Conservation (phyloP, 2,329 filamentous ascomycete genomes). For the Fusarium temperatum region DNA sequence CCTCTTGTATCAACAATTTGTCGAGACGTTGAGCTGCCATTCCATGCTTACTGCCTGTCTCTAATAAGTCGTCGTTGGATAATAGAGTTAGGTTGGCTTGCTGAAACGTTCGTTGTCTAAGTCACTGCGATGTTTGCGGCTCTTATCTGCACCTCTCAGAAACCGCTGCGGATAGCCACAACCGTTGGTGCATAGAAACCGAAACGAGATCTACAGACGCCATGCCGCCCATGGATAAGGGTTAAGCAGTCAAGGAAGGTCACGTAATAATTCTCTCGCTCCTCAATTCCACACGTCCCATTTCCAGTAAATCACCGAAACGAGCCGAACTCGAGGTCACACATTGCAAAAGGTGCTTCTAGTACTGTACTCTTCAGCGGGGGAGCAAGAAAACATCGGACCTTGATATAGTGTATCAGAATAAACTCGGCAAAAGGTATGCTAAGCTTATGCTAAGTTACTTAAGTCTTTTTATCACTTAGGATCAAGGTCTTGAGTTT, state of each 20-base stretch:
- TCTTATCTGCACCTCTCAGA: conserved; percentile 27
- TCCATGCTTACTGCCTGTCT: background rate
- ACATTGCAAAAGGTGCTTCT: background rate
- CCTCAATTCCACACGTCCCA: conserved; percentile 23
- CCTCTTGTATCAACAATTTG: conserved; percentile 5
- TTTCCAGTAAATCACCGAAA: conserved; percentile 20
- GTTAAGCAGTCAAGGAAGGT: background rate
- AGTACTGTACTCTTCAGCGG: background rate
- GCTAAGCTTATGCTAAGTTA: background rate
- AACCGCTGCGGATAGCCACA: conserved; percentile 25
- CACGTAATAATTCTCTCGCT: conserved; percentile 2
- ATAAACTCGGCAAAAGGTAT: background rate
- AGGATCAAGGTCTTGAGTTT: background rate
- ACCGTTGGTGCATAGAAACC: conserved; percentile 35
- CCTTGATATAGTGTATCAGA: background rate
- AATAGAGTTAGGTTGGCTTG: conserved; percentile 15
- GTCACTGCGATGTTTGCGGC: conserved; percentile 27
- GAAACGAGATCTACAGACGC: conserved; percentile 26
- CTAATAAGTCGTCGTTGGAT: conserved; percentile 17
- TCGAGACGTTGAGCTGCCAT: conserved; percentile 25
- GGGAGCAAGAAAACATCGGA: background rate
- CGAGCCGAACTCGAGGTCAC: conserved; percentile 13
- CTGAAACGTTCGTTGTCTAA: conserved; percentile 8
- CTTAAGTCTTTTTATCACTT: background rate
- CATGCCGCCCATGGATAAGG: conserved; percentile 36